These are phyloP conservation scores for Spinellus fusiger DNA, from an alignment of 192 early-diverging fungal species.

Conservation along the genomic window DNA sequence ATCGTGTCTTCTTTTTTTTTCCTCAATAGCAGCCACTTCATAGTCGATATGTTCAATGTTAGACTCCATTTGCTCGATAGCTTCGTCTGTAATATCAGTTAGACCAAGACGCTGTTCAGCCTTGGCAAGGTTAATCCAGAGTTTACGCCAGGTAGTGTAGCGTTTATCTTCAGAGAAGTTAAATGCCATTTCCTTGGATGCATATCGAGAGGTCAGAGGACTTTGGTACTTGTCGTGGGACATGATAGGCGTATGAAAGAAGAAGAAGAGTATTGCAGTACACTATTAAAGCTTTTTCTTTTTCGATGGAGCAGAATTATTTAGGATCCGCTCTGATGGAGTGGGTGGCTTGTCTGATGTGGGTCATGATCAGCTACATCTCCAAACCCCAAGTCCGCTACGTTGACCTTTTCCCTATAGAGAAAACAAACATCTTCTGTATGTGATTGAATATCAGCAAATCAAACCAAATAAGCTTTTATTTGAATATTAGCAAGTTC, in stretches of 20 bases:
- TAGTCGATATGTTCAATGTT: slow-evolving; percentile 91
- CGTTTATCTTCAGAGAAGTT: slow-evolving; percentile 97
- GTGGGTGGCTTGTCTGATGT: background rate
- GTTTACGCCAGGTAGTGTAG: slow-evolving; percentile 90
- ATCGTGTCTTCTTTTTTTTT: slow-evolving; percentile 92
- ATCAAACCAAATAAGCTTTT: no score
- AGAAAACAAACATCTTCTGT: no score
- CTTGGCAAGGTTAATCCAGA: slow-evolving; percentile 91
- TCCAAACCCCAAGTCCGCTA: no score
- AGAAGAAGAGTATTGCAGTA: background rate
- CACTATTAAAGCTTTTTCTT: background rate
- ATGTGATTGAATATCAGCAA: no score
- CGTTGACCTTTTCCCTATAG: no score
- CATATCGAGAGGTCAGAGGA: slow-evolving; percentile 96
- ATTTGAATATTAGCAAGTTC: no score
- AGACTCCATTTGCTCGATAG: slow-evolving; percentile 83
- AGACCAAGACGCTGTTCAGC: slow-evolving; percentile 92
- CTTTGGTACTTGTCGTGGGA: slow-evolving; percentile 83
- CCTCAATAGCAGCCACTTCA: slow-evolving; percentile 79
- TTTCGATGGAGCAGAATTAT: background rate
- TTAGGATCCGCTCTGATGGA: background rate
- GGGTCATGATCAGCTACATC: background rate
- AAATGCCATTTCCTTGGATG: slow-evolving; percentile 92
- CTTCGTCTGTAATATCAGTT: slow-evolving; percentile 78
- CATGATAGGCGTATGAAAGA: slow-evolving; percentile 13